Evolutionary conservation across 1,284 basidiomycete species (phyloP).

Genomic region (Cutaneotrichosporon cavernicola): DNA sequence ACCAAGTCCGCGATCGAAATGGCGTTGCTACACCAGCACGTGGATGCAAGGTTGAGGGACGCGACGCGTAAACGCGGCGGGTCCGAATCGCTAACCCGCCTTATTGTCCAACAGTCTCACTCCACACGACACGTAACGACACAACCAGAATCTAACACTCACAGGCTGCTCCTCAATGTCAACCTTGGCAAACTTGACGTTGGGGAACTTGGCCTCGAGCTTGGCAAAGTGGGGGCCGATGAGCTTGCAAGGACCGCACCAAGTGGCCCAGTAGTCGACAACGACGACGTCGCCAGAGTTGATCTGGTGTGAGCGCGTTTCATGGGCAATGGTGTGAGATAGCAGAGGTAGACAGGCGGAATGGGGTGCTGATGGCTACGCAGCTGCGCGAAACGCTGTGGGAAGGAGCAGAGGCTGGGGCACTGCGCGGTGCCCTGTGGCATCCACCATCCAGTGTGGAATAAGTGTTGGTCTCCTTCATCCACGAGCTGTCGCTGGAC

Average conservation of each 20-base stretch:
- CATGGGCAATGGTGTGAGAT: background rate
- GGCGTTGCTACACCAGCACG: background rate
- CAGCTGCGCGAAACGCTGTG: background rate
- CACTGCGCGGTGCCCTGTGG: too few species aligned
- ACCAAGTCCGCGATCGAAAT: background rate
- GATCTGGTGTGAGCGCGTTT: conserved; percentile 56
- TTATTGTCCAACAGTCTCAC: too few species aligned
- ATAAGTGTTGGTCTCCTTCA: too few species aligned
- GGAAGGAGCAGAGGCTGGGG: too few species aligned
- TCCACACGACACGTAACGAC: background rate
- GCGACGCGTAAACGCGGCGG: background rate
- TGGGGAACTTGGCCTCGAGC: conserved; percentile 56
- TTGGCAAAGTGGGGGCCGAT: conserved; percentile 78
- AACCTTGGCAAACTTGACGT: conserved; percentile 75
- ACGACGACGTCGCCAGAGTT: conserved; percentile 61
- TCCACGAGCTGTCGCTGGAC: too few species aligned
- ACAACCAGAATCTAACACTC: conserved; percentile 10
- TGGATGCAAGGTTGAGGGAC: background rate
- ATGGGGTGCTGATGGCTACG: background rate
- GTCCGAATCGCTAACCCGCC: too few species aligned
- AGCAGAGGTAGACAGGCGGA: background rate
- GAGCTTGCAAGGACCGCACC: conserved; percentile 67
- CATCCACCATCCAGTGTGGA: too few species aligned
- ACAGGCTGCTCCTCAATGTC: conserved; percentile 64
- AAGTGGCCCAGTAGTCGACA: conserved; percentile 69